Conservation (phyloP, 2,329 filamentous ascomycete species). For the Neonectria hederae region DNA sequence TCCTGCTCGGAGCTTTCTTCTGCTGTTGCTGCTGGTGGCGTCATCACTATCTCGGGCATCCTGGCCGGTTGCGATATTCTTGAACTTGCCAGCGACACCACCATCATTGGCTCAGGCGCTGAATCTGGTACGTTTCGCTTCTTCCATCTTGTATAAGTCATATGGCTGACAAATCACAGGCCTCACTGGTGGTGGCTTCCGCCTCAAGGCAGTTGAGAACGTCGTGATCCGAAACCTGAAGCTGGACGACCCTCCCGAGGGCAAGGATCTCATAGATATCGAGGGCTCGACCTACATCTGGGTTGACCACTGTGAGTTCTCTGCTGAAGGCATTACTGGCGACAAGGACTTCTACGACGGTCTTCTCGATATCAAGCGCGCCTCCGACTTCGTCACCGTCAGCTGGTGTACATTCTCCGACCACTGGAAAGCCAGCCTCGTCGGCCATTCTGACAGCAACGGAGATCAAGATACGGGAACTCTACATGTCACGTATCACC, state of each 20-base stretch:
- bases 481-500: conserved; percentile 64
- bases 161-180: conserved; percentile 25
- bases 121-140: conserved; percentile 41
- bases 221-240: conserved; percentile 63
- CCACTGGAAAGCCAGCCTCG: conserved; percentile 69
- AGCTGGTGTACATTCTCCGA: conserved; percentile 40
- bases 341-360: conserved; percentile 71
- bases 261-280: conserved; percentile 57
- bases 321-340: conserved; percentile 57
- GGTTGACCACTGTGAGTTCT: conserved; percentile 68
- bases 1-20: conserved; percentile 53
- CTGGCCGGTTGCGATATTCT: conserved; percentile 52
- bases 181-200: conserved; percentile 52
- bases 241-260: conserved; percentile 54
- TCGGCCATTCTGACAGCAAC: conserved; percentile 65
- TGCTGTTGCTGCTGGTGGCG: conserved; percentile 51
- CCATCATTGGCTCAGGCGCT: conserved; percentile 57
- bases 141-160: neutral
- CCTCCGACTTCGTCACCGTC: conserved; percentile 61
- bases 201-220: conserved; percentile 56
- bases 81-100: conserved; percentile 57
- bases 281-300: conserved; percentile 59
- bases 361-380: conserved; percentile 67
- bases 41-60: conserved; percentile 55
- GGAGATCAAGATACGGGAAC: conserved; percentile 63